These are phyloP conservation scores for Margaritispora aquatica DNA, from an alignment of 495 filamentous ascomycete genomes.

Conservation along the genomic window DNA sequence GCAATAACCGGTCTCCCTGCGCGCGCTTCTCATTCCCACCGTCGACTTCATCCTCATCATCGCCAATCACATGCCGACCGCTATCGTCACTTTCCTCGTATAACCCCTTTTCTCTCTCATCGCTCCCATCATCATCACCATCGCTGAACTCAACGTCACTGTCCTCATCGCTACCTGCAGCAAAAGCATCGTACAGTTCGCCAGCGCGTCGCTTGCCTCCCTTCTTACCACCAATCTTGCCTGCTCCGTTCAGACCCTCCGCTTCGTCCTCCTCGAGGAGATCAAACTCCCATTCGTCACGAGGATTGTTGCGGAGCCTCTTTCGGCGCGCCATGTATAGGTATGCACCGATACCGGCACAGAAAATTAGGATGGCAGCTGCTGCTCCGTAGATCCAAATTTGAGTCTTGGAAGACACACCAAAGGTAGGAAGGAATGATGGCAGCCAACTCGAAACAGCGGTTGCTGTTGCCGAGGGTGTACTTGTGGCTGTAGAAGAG, in stretches of 20 bases:
- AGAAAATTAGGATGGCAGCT: constrained; percentile 79
- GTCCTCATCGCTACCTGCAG: constrained; percentile 63
- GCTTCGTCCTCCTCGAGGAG: constrained; percentile 80
- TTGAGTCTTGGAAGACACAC: constrained; percentile 81
- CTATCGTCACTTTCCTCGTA: constrained; percentile 21
- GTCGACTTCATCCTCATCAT: constrained; percentile 23
- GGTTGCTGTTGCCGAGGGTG: constrained; percentile 34
- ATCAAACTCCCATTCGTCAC: constrained; percentile 93
- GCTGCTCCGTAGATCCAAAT: constrained; percentile 91
- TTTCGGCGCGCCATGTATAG: constrained; percentile 72
- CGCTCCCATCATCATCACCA: constrained; percentile 10
- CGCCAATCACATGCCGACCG: constrained; percentile 21
- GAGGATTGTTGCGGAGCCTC: constrained; percentile 63
- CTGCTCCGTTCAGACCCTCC: constrained; percentile 36
- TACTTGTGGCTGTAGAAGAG: constrained; percentile 22
- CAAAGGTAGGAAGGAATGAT: constrained; percentile 92
- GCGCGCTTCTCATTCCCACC: constrained; percentile 10
- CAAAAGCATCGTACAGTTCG: constrained; percentile 92
- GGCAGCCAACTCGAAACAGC: constrained; percentile 63
- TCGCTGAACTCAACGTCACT: constrained; percentile 44
- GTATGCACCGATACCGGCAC: constrained; percentile 71
- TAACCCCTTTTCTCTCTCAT: constrained; percentile 25
- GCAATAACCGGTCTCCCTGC: constrained; percentile 5
- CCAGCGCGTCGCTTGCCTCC: constrained; percentile 56
- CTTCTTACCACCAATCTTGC: constrained; percentile 22